These are phyloP conservation scores for Epichloe sylvatica DNA, from an alignment of 2,329 filamentous ascomycete species.

Conservation along the genomic window DNA sequence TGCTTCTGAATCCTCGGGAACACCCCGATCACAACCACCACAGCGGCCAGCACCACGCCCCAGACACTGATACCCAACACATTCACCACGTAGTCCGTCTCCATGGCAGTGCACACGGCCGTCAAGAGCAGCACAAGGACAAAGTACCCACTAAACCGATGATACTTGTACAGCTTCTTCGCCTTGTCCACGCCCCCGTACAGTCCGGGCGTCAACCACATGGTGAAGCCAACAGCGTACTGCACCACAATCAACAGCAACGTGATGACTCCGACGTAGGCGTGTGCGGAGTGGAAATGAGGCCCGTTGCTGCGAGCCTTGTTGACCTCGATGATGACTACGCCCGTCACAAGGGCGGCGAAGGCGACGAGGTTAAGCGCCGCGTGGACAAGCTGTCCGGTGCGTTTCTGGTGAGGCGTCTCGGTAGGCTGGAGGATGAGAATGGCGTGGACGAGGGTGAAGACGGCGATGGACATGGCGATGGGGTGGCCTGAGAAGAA, in stretches of 20 bases:
- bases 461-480: conserved; percentile 49
- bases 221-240: conserved; percentile 65
- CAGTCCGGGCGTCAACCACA: conserved; percentile 60
- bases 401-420: conserved; percentile 56
- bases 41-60: conserved; percentile 52
- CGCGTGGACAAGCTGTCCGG: conserved; percentile 50
- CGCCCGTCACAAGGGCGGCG: conserved; percentile 46
- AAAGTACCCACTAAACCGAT: conserved; percentile 63
- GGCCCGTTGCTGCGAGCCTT: conserved; percentile 53
- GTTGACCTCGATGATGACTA: conserved; percentile 68
- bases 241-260: conserved; percentile 59
- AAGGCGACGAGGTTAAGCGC: conserved; percentile 53
- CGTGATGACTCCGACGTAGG: conserved; percentile 65
- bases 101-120: conserved; percentile 60
- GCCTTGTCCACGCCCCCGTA: conserved; percentile 71
- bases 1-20: conserved; percentile 66
- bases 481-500: conserved; percentile 86
- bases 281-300: conserved; percentile 73
- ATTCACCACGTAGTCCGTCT: conserved; percentile 59
- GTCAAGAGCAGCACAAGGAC: conserved; percentile 56
- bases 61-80: conserved; percentile 62
- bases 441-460: conserved; percentile 65
- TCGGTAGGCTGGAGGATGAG: conserved; percentile 74
- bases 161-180: conserved; percentile 81
- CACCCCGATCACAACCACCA: conserved; percentile 57